Evolutionary conservation across 176 grass and related monocot species (phyloP), one percentile per base, ranked within the genome.

Genomic region (Eleusine indica): DNA sequence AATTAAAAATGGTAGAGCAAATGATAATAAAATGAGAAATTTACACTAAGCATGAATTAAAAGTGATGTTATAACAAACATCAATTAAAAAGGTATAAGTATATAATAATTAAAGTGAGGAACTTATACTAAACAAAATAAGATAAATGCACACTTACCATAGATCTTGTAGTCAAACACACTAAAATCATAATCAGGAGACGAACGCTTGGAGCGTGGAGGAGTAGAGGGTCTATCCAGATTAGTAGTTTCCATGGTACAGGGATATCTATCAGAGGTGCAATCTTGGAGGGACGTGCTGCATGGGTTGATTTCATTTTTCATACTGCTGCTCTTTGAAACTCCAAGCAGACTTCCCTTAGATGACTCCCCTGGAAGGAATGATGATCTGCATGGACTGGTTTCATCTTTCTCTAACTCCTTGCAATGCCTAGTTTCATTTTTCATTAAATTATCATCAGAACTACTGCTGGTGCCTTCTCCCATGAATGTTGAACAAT

Each of bases 191-290:
- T 64, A 15, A 71, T 40, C 2, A 66, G 70, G 48, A n/a, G 1
- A 1, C 1, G 0, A 1, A 49, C 75, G 63, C 54, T 87, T 87
- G 35, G 29, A 47, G 15, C 2, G 4, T 64, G 69, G 73, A 63
- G 86, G 90, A 71, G 82, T 92, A 66, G 83, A 82, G 3, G 90
- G 83, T 70, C 22, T 77, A 66, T 70, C 79, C 22, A 56, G 38
- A 58, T 74, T 79, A 29, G 62, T 75, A 16, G 44, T 49, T 51
- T 83, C 84, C 62, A 69, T 29, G 51, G 61, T 25, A 37, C 39
- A 30, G 8, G 41, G 25, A 68, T 61, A 71, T 9, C 46, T 78
- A 10, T 13, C 44, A 18, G 64, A 19, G 39, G 44, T n/a, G 67
- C 40, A 15, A 78, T 77, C 78, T 44, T 86, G 66, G n/a, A 57